Evolutionary conservation across 208 protist genomes (phyloP), one percentile per base, ranked within the genome.

Genomic region (Crithidia sp.): DNA sequence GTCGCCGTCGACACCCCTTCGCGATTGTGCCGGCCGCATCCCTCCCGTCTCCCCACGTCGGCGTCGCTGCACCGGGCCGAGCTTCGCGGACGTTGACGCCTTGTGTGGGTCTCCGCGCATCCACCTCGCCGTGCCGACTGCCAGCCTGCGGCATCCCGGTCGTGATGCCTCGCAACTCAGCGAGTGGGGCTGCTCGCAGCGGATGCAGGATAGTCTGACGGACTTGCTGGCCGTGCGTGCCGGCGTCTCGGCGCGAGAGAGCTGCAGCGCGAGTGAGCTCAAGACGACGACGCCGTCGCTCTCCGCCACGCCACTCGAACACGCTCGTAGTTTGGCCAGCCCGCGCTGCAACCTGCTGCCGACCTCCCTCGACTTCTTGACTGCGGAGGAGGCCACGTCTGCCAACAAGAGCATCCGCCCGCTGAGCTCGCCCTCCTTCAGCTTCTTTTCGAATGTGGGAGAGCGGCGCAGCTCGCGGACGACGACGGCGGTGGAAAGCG

Each of bases 401-500:
- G 3, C 53, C 7, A 14, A 39, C 45, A 54, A 44, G 36, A 57
- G 49, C 9, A 19, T 55, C 2, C 67, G 52, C 17, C 53, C 74
- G 39, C 59, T 60, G 7, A 74, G 60, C 55, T 70, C 74, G 17
- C 74, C 74, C 7, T 79, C 67, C 67, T 79, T 79, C 44, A 63
- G 66, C 37, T 70, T 63, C 61, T 79, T 79, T 41, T 45, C 74
- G 7, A n/a, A 37, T 3, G 64, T 59, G 40, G 39, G 17, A 7
- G 64, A 68, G 52, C 36, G 41, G 64, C 64, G 52, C 8, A 4
- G 56, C 47, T 57, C 49, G 52, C 64, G 64, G 19, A 3, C 58
- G 17, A 16, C 13, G n/a, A 43, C 8, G 47, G 40, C 2, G 49
- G 13, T 47, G 1, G 45, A 40, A 57, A 71, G 64, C 64, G 64